These are phyloP conservation scores for Calcarisporium arbuscula DNA, from an alignment of 2,329 filamentous ascomycete species.

Conservation along the genomic window DNA sequence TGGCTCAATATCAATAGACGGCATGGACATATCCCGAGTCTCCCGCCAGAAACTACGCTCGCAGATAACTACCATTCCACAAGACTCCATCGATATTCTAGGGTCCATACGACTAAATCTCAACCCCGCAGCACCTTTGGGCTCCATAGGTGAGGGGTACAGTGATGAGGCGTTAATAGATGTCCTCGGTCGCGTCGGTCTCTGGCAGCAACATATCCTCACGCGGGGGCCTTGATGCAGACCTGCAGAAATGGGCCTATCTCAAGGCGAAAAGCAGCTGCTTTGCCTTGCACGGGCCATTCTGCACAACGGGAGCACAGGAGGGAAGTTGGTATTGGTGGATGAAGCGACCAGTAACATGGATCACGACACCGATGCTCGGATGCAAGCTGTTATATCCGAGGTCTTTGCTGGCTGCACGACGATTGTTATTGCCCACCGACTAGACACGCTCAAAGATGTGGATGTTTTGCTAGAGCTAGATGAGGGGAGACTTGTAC, in stretches of 20 bases:
- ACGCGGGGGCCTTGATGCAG: constrained; percentile 8
- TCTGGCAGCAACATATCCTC: constrained; percentile 6
- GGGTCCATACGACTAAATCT: constrained; percentile 11
- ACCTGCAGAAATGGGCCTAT: constrained; percentile 9
- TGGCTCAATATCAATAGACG: constrained; percentile 22
- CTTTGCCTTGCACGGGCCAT: constrained; percentile 10
- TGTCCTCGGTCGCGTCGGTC: constrained; percentile 9
- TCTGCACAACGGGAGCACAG: constrained; percentile 1
- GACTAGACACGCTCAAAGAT: constrained; percentile 2
- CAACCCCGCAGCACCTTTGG: background rate
- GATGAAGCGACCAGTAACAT: constrained; percentile 10
- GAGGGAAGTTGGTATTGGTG: constrained; percentile 2
- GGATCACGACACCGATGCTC: constrained; percentile 4
- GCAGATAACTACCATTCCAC: constrained; percentile 22
- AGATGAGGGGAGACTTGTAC: no score
- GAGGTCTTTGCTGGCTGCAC: constrained; percentile 4
- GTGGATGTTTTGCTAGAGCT: constrained; percentile 2
- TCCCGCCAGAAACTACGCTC: constrained; percentile 16
- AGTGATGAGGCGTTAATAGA: constrained; percentile 6
- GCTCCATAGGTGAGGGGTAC: no score
- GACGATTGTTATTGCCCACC: constrained; percentile 3
- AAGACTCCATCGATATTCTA: constrained; percentile 18
- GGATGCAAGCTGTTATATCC: constrained; percentile 2
- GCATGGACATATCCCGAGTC: constrained; percentile 19
- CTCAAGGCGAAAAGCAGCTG: constrained; percentile 13